Percentiles rank a stretch among this genome's conserved stretches.
phyloP scores from a whole-genome alignment of 768 basidiomycete species.

The Pleurotus pulmonarius region DNA sequence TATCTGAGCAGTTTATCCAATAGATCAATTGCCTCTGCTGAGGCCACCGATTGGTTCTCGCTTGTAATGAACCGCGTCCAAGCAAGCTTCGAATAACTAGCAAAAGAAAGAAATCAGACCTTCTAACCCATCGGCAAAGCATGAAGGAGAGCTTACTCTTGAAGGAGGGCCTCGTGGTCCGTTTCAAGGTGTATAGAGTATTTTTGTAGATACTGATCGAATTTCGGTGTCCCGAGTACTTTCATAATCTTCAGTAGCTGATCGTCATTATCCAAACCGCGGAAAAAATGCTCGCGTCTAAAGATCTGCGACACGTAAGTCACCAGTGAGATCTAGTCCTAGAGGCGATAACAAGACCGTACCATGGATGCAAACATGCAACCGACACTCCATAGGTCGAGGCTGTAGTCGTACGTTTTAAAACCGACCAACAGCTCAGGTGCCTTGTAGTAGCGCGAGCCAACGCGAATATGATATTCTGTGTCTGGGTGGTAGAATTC shows the following conservation, averaged over 20 bases:
- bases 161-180: constrained; percentile 53
- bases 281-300: constrained; percentile 73
- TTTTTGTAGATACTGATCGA: constrained; percentile 54
- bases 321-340: neutral
- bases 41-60: constrained; percentile 56
- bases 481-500: constrained; percentile 73
- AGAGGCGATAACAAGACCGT: constrained; percentile 15
- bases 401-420: constrained; percentile 68
- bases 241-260: constrained; percentile 69
- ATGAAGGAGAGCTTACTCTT: constrained; percentile 29
- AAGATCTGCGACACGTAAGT: constrained; percentile 45
- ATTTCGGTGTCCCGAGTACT: constrained; percentile 63
- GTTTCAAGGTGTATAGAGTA: constrained; percentile 68
- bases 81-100: constrained; percentile 57
- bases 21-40: constrained; percentile 62
- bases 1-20: constrained; percentile 65
- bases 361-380: constrained; percentile 78
- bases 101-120: neutral
- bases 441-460: constrained; percentile 70
- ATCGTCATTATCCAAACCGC: constrained; percentile 70
- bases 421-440: constrained; percentile 70
- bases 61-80: constrained; percentile 60
- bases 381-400: constrained; percentile 72
- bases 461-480: constrained; percentile 71
- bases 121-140: neutral